Percentiles rank a stretch among this genome's conserved stretches.
These are phyloP conservation scores for Cicer arietinum DNA, from an alignment of 306 rosid species.

Conservation along the genomic window DNA sequence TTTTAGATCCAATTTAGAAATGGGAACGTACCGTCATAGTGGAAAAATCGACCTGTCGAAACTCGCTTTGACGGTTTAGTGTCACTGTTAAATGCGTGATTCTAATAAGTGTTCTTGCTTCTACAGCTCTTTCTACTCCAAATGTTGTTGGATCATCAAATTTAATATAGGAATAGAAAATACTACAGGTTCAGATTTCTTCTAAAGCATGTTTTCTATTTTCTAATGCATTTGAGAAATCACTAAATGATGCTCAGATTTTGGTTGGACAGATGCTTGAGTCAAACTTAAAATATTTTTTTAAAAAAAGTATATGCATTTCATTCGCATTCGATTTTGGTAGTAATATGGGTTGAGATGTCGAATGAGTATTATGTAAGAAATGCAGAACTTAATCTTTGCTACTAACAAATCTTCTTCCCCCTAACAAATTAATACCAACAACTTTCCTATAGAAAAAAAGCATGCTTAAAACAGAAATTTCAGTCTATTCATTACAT, in stretches of 20 bases:
- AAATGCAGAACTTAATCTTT: no score
- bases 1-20: no score
- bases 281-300: not conserved
- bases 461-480: not conserved
- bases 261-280: not conserved
- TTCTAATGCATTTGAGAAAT: no score
- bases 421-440: no score
- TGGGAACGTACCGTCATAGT: no score
- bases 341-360: no score
- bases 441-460: not conserved
- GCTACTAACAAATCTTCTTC: no score
- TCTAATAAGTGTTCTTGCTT: not conserved
- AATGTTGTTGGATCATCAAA: not conserved
- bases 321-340: no score
- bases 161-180: not conserved
- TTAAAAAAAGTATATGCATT: not conserved
- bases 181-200: not conserved
- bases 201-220: not conserved
- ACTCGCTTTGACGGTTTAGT: not conserved
- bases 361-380: no score
- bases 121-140: not conserved
- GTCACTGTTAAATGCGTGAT: not conserved
- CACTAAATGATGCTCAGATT: not conserved
- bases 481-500: not conserved
- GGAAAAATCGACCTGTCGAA: no score